A percentile compares a stretch with the other conserved stretches of the same genome.
phyloP scores from a whole-genome alignment of 371 early-diverging fungal species.

The Entomophthora muscae region DNA sequence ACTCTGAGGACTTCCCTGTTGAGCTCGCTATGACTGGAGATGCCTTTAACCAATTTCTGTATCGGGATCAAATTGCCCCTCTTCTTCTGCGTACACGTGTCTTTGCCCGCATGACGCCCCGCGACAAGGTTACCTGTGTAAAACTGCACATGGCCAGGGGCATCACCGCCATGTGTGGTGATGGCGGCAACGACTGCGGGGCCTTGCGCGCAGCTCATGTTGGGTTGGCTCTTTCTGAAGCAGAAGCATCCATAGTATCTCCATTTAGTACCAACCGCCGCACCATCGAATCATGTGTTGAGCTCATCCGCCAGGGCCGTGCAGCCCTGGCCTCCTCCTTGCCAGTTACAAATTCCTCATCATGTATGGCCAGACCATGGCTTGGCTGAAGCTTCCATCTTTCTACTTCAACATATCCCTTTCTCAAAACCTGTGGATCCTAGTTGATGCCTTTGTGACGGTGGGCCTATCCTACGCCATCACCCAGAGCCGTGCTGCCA shows the following conservation, averaged over 20 bases:
- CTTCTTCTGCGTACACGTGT: conserved; percentile 35
- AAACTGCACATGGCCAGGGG: conserved; percentile 50
- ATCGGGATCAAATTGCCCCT: conserved; percentile 22
- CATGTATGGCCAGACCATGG: conserved; percentile 55
- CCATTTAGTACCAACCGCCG: conserved; percentile 56
- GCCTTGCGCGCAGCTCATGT: conserved; percentile 82
- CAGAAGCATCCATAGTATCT: conserved; percentile 75
- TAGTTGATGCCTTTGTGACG: conserved; percentile 42
- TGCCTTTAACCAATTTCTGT: conserved; percentile 36
- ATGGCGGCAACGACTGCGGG: conserved; percentile 93
- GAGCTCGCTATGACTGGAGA: conserved; percentile 56
- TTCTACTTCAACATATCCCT: conserved; percentile 32
- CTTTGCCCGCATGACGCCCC: conserved; percentile 64
- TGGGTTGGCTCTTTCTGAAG: conserved; percentile 78
- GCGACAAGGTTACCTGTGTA: conserved; percentile 46
- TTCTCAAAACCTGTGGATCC: conserved; percentile 44
- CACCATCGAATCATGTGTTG: conserved; percentile 45
- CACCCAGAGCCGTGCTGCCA: conserved; percentile 39
- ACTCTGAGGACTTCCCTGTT: too few species aligned
- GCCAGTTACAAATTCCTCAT: conserved; percentile 54
- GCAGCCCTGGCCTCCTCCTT: conserved; percentile 58
- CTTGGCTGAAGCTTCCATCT: conserved; percentile 34
- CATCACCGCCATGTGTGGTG: conserved; percentile 80
- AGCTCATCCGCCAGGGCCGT: conserved; percentile 49
- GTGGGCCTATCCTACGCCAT: conserved; percentile 44